Percentiles rank a stretch among this genome's conserved stretches.
Evolutionary conservation across 164 flowering plant genomes (phyloP).

Genomic region (Chloranthus sessilifolius): DNA sequence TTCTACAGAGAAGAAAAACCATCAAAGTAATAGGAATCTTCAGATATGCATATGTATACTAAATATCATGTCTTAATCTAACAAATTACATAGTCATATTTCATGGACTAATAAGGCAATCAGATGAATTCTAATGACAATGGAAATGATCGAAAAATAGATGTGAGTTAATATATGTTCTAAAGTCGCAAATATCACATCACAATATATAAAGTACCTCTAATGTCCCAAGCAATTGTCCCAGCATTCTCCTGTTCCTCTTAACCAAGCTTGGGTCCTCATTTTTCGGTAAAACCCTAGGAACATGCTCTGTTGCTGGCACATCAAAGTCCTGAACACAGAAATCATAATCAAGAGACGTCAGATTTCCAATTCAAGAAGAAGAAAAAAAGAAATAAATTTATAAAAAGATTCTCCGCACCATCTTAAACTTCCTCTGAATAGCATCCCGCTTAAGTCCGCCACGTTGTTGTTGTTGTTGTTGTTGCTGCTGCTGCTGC

Average conservation of each 20-base stretch:
- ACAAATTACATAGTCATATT: too few species aligned
- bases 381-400: neutral
- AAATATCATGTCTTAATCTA: too few species aligned
- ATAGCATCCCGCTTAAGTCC: slow-evolving; percentile 44
- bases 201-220: slow-evolving; percentile 46
- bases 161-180: too few species aligned
- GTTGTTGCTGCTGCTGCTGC: neutral
- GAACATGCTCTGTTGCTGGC: slow-evolving; percentile 48
- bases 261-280: slow-evolving; percentile 84
- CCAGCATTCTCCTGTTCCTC: slow-evolving; percentile 91
- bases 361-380: neutral
- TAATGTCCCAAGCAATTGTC: slow-evolving; percentile 85
- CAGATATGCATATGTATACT: too few species aligned
- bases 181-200: too few species aligned
- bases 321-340: slow-evolving; percentile 47
- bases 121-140: too few species aligned
- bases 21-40: too few species aligned
- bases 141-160: too few species aligned
- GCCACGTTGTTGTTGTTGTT: slow-evolving; percentile 23
- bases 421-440: slow-evolving; percentile 35
- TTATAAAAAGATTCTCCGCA: neutral
- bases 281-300: slow-evolving; percentile 80
- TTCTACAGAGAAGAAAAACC: too few species aligned
- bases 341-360: neutral
- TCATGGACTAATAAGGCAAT: too few species aligned